Evolutionary conservation across 208 protist species (phyloP).

Genomic region (Strigomonas culicis): DNA sequence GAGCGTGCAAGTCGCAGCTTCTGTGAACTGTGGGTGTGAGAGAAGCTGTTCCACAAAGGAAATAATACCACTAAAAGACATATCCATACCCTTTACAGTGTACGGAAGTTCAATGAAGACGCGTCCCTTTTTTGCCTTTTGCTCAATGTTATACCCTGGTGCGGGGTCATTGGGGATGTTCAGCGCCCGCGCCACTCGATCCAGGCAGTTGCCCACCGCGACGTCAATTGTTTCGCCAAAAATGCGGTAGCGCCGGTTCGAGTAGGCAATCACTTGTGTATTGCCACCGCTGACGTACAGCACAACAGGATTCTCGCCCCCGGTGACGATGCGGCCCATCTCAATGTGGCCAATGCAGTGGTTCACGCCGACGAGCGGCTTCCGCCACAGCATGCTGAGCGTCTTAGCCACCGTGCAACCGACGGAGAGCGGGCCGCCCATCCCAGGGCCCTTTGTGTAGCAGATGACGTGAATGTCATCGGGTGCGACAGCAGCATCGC

Average conservation of each 20-base stretch:
- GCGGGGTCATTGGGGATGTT: constrained; percentile 98
- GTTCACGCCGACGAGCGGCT: constrained; percentile 98
- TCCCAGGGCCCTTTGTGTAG: constrained; percentile 98
- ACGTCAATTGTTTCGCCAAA: constrained; percentile 99
- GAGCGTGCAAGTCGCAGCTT: constrained; percentile 27
- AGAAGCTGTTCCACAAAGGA: constrained; percentile 84
- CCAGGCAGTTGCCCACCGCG: constrained; percentile 98
- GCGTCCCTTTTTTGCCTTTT: constrained; percentile 83
- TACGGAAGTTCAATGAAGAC: constrained; percentile 96
- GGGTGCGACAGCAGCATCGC: constrained; percentile 76
- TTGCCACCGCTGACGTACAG: constrained; percentile 99
- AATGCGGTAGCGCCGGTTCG: constrained; percentile 96
- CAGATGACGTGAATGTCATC: constrained; percentile 92
- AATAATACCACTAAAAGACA: constrained; percentile 95
- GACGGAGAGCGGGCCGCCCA: constrained; percentile 95
- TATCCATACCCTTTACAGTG: constrained; percentile 97
- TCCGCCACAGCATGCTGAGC: constrained; percentile 81
- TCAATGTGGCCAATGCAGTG: constrained; percentile 99
- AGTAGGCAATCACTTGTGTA: constrained; percentile 98
- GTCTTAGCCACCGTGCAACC: constrained; percentile 80
- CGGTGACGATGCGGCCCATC: constrained; percentile 98
- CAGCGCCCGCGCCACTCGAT: constrained; percentile 96
- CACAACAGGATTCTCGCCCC: constrained; percentile 95
- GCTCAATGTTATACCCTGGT: constrained; percentile 99
- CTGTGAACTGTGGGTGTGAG: constrained; percentile 58